Conservation (phyloP, 192 early-diverging fungal genomes). For the Coemansia reversa region DNA sequence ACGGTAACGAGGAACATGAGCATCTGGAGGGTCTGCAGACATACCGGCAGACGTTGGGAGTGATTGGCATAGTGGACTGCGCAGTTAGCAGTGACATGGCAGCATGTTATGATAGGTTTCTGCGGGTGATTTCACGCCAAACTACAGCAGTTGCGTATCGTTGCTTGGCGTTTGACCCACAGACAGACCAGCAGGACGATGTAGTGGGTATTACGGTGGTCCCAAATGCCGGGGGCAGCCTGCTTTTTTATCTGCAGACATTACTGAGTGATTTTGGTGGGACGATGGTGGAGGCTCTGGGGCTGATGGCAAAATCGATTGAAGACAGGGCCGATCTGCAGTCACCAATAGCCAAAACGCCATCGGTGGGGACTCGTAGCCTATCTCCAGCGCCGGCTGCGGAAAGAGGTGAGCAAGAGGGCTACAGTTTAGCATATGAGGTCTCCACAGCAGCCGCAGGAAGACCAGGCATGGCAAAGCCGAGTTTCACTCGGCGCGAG, state of each 20-base stretch:
- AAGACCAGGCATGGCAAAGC: neutral
- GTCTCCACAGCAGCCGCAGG: neutral
- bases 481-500: constrained; percentile 8
- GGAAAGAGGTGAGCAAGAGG: neutral
- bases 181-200: constrained; percentile 20
- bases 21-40: constrained; percentile 54
- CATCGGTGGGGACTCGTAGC: constrained; percentile 3
- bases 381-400: constrained; percentile 7
- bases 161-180: constrained; percentile 43
- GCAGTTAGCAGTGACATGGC: constrained; percentile 15
- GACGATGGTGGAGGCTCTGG: constrained; percentile 40
- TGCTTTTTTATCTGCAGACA: constrained; percentile 31
- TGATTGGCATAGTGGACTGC: constrained; percentile 48
- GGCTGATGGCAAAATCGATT: constrained; percentile 42
- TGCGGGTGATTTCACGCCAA: constrained; percentile 16
- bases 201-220: constrained; percentile 32
- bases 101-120: constrained; percentile 35
- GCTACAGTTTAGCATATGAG: neutral
- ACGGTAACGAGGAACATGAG: constrained; percentile 37
- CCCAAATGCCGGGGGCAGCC: constrained; percentile 18
- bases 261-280: constrained; percentile 34
- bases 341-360: neutral
- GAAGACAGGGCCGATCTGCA: constrained; percentile 33
- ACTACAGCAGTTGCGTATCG: constrained; percentile 41
- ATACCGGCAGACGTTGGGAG: constrained; percentile 47